phyloP scores from a whole-genome alignment of 768 basidiomycete genomes.

The Rhodotorula kratochvilovae region DNA sequence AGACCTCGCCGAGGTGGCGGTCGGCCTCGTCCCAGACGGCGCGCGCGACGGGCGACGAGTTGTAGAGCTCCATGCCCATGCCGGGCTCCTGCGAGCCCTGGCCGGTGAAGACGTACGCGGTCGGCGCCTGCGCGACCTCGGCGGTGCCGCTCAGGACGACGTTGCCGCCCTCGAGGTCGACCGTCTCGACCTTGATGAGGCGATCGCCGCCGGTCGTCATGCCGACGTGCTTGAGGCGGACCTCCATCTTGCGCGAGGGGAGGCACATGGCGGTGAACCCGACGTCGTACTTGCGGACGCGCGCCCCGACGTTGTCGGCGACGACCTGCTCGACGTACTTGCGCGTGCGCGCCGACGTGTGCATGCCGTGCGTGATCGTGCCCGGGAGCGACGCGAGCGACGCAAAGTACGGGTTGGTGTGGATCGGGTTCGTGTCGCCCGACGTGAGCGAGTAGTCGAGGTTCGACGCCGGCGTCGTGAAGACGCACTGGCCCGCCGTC shows the following conservation, averaged over 20 bases:
- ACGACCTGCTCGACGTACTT: slow-evolving; percentile 88
- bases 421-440: slow-evolving; percentile 98
- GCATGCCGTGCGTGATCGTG: slow-evolving; percentile 97
- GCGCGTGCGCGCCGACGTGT: slow-evolving; percentile 91
- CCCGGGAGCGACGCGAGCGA: slow-evolving; percentile 86
- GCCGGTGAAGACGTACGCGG: slow-evolving; percentile 95
- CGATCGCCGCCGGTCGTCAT: slow-evolving; percentile 86
- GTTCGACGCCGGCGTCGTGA: slow-evolving; percentile 82
- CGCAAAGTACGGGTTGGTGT: slow-evolving; percentile 96
- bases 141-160: slow-evolving; percentile 89
- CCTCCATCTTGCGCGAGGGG: slow-evolving; percentile 77
- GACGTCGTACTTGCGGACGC: slow-evolving; percentile 86
- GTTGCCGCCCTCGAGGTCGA: slow-evolving; percentile 70
- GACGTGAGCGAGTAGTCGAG: slow-evolving; percentile 93
- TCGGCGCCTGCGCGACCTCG: slow-evolving; percentile 82
- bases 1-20: slow-evolving; percentile 82
- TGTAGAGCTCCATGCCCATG: slow-evolving; percentile 99
- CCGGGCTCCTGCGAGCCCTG: slow-evolving; percentile 97
- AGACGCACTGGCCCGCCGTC: slow-evolving; percentile 59
- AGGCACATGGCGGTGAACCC: slow-evolving; percentile 96
- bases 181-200: slow-evolving; percentile 80
- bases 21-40: slow-evolving; percentile 98
- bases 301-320: slow-evolving; percentile 84
- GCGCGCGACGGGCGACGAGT: slow-evolving; percentile 82
- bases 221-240: slow-evolving; percentile 80